These are phyloP conservation scores for Candida dendrica DNA, from an alignment of 805 yeast genomes.

Conservation along the genomic window DNA sequence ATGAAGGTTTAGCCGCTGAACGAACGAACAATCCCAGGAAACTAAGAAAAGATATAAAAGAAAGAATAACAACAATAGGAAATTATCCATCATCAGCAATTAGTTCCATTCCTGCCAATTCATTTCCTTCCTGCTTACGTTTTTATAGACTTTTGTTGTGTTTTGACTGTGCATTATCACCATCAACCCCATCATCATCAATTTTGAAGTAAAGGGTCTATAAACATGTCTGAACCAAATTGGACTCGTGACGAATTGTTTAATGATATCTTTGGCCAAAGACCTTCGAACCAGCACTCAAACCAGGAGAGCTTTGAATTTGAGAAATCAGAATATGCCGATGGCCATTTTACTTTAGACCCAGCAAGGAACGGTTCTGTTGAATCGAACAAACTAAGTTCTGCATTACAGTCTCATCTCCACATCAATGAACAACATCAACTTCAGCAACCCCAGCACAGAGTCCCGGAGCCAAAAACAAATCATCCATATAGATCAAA, in stretches of 20 bases:
- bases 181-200: neutral
- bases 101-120: too few species aligned
- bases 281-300: constrained; percentile 11
- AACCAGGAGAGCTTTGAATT: neutral
- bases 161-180: too few species aligned
- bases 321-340: neutral
- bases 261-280: constrained; percentile 24
- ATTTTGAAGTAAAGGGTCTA: neutral
- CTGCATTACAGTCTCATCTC: neutral
- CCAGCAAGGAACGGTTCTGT: constrained; percentile 1
- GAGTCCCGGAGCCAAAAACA: neutral
- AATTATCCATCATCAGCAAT: too few species aligned
- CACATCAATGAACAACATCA: neutral
- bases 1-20: neutral
- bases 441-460: neutral
- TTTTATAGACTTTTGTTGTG: too few species aligned
- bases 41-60: too few species aligned
- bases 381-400: neutral
- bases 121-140: too few species aligned
- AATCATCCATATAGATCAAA: neutral
- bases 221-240: constrained; percentile 2
- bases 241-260: constrained; percentile 21
- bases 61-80: too few species aligned
- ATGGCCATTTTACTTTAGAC: constrained; percentile 2
- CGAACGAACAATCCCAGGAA: neutral